phyloP scores from a whole-genome alignment of 106 monocot genomes.

The Platanthera guangdongensis region DNA sequence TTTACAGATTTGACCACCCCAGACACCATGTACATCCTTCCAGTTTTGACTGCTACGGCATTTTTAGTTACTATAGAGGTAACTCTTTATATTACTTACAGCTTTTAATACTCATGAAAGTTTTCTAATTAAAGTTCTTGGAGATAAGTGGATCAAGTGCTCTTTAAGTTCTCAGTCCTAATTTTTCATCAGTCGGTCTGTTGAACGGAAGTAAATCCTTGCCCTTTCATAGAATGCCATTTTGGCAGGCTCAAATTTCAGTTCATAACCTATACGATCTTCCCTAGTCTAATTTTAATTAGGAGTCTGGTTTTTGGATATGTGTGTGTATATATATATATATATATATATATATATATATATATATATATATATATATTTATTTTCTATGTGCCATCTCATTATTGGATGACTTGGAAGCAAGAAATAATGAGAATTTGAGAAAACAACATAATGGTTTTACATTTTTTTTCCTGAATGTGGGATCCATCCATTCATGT shows the following conservation, averaged over 20 bases:
- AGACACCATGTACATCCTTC: slow-evolving; percentile 63
- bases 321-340: no score
- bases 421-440: neutral
- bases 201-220: no score
- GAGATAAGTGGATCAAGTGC: neutral
- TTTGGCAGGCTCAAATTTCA: no score
- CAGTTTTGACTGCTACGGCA: slow-evolving; percentile 60
- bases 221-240: no score
- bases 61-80: slow-evolving; percentile 92
- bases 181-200: neutral
- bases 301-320: no score
- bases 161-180: neutral
- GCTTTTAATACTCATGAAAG: neutral
- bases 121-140: slow-evolving; percentile 1
- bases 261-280: no score
- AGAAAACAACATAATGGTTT: neutral
- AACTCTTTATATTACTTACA: neutral
- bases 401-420: neutral
- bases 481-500: neutral
- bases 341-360: no score
- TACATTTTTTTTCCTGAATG: neutral
- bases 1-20: slow-evolving; percentile 94
- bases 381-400: neutral
- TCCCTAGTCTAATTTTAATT: no score
- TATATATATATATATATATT: neutral